Evolutionary conservation across 1,284 basidiomycete species (phyloP).

Genomic region (Sanguinoderma infundibulare): DNA sequence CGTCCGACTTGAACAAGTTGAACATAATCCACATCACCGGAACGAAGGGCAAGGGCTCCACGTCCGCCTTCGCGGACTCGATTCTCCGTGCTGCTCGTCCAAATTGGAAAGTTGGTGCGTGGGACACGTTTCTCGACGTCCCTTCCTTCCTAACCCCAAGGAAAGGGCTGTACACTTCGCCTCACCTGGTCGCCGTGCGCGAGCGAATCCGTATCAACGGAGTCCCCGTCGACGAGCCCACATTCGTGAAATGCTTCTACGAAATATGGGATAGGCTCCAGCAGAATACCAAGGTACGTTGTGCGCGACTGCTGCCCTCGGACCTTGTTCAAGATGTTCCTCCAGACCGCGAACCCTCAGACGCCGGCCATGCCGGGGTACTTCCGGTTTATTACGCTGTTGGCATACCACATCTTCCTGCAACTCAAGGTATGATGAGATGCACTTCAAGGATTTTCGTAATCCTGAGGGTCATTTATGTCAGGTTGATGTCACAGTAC

Average conservation of each 20-base stretch:
- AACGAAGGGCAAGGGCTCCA: constrained; percentile 99
- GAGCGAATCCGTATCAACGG: constrained; percentile 97
- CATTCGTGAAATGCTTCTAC: constrained; percentile 93
- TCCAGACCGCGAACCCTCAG: constrained; percentile 55
- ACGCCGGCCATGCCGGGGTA: constrained; percentile 87
- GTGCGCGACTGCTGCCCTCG: background rate
- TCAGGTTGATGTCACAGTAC: constrained; percentile 84
- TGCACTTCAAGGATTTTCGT: background rate
- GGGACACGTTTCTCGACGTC: background rate
- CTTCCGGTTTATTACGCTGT: constrained; percentile 92
- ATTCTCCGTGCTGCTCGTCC: constrained; percentile 69
- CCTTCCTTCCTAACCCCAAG: background rate
- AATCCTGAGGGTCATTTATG: background rate
- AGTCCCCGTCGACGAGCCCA: constrained; percentile 83
- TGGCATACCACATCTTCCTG: constrained; percentile 93
- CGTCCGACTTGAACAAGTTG: constrained; percentile 82
- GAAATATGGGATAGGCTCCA: constrained; percentile 94
- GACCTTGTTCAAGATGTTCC: background rate
- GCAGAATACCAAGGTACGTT: constrained; percentile 62
- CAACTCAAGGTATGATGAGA: constrained; percentile 57
- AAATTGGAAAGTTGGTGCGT: constrained; percentile 71
- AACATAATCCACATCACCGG: constrained; percentile 98
- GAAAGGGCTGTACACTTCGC: constrained; percentile 92
- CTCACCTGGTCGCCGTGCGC: constrained; percentile 94
- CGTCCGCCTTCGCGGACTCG: constrained; percentile 90